Percentiles rank a stretch among this genome's conserved stretches.
Evolutionary conservation across 495 filamentous ascomycete species (phyloP).

Genomic region (Penicillium dipodomyicola): DNA sequence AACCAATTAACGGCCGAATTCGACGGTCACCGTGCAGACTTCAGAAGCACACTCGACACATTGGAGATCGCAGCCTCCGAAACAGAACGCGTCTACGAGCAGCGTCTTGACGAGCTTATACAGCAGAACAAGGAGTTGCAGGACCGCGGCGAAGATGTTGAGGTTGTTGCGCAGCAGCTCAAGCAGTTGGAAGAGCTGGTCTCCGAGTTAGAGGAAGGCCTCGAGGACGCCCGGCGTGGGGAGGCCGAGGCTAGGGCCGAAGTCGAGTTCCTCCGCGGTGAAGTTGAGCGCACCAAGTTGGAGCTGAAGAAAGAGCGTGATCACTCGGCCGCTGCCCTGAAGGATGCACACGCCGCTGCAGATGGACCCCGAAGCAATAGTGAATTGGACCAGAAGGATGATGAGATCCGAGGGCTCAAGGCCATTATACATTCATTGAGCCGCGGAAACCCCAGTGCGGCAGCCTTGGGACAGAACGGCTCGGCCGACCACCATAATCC

Average conservation of each 20-base stretch:
- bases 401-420: conserved; percentile 94
- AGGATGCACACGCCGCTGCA: conserved; percentile 50
- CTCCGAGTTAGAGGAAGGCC: conserved; percentile 91
- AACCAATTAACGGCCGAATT: conserved; percentile 89
- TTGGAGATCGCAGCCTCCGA: conserved; percentile 94
- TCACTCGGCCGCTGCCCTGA: conserved; percentile 67
- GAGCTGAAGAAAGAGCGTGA: conserved; percentile 90
- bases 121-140: conserved; percentile 79
- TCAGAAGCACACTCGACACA: conserved; percentile 93
- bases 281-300: conserved; percentile 89
- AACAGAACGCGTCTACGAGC: conserved; percentile 97
- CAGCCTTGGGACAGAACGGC: conserved; percentile 30
- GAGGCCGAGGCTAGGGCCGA: conserved; percentile 96
- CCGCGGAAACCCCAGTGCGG: conserved; percentile 55
- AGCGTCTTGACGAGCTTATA: conserved; percentile 83
- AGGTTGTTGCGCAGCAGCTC: conserved; percentile 82
- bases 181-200: conserved; percentile 96
- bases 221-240: conserved; percentile 93
- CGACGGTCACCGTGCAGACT: conserved; percentile 91
- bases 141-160: conserved; percentile 81
- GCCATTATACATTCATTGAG: conserved; percentile 96
- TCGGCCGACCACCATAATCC: conserved; percentile 27
- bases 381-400: conserved; percentile 90
- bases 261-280: conserved; percentile 92
- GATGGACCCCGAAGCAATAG: conserved; percentile 53